phyloP scores from a whole-genome alignment of 495 filamentous ascomycete genomes.

The Rhizodiscina lignyota region DNA sequence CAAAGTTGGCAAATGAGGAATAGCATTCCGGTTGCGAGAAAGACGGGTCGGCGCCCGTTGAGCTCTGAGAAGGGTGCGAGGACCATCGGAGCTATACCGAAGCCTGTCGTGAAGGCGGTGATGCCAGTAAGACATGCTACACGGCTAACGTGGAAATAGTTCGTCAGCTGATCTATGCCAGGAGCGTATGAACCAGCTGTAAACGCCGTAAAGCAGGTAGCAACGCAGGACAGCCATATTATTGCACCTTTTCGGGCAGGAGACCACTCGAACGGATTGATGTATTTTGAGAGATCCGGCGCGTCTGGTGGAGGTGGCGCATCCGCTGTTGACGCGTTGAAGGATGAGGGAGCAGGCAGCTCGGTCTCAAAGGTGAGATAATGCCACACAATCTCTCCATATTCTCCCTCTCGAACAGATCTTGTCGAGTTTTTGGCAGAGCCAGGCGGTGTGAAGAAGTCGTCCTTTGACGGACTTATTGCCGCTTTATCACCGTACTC shows the following conservation, averaged over 20 bases:
- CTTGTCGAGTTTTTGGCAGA: no score
- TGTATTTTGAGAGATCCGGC: slow-evolving; percentile 51
- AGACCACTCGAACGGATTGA: slow-evolving; percentile 62
- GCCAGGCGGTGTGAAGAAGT: no score
- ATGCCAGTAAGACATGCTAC: slow-evolving; percentile 61
- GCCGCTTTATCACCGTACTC: no score
- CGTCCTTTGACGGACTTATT: no score
- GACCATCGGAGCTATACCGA: slow-evolving; percentile 75
- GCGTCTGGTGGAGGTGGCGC: slow-evolving; percentile 30
- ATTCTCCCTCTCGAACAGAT: no score
- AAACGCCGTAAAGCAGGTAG: slow-evolving; percentile 66
- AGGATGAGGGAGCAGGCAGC: slow-evolving; percentile 39
- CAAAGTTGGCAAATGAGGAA: slow-evolving; percentile 54
- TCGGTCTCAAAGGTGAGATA: slow-evolving; percentile 61
- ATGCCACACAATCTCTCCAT: slow-evolving; percentile 47
- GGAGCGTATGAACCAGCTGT: slow-evolving; percentile 68
- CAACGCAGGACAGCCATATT: slow-evolving; percentile 56
- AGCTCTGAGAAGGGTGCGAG: slow-evolving; percentile 85
- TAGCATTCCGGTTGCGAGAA: slow-evolving; percentile 53
- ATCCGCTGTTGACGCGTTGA: slow-evolving; percentile 18
- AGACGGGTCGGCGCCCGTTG: slow-evolving; percentile 63
- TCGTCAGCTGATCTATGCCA: slow-evolving; percentile 41
- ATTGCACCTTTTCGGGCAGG: slow-evolving; percentile 48
- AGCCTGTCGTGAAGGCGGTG: slow-evolving; percentile 69
- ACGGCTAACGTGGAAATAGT: slow-evolving; percentile 42